Conservation (phyloP, 371 early-diverging fungal species). For the Fennellomyces sp. region DNA sequence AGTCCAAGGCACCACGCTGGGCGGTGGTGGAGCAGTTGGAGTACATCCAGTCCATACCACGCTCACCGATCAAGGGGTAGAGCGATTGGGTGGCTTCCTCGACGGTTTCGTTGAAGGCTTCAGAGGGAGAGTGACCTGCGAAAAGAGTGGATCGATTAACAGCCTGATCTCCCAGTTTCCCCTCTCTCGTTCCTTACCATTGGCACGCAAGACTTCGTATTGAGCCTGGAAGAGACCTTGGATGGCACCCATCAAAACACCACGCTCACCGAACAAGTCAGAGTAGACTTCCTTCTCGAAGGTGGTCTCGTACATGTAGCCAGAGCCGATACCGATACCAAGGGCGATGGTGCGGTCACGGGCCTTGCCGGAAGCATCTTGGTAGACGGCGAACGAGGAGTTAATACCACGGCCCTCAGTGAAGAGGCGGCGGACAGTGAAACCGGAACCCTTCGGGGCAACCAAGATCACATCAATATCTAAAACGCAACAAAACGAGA, state of each 20-base stretch:
- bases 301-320: conserved; percentile 97
- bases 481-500: conserved; percentile 11
- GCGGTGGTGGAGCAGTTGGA: conserved; percentile 96
- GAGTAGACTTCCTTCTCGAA: conserved; percentile 97
- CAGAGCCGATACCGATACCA: conserved; percentile 95
- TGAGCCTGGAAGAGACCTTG: conserved; percentile 97
- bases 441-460: conserved; percentile 96
- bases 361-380: conserved; percentile 93
- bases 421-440: conserved; percentile 95
- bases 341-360: conserved; percentile 91
- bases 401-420: conserved; percentile 97
- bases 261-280: conserved; percentile 97
- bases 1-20: conserved; percentile 96
- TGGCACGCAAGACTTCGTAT: conserved; percentile 94
- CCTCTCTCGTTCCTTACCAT: conserved; percentile 43
- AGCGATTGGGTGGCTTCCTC: conserved; percentile 98
- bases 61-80: conserved; percentile 94
- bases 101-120: conserved; percentile 99
- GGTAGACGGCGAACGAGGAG: conserved; percentile 94
- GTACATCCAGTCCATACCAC: conserved; percentile 98
- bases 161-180: background rate
- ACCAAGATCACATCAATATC: conserved; percentile 95
- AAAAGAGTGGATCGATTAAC: background rate
- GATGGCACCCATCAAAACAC: conserved; percentile 98
- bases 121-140: conserved; percentile 89